phyloP scores from a whole-genome alignment of 192 early-diverging fungal genomes.

The Linderina pennispora region DNA sequence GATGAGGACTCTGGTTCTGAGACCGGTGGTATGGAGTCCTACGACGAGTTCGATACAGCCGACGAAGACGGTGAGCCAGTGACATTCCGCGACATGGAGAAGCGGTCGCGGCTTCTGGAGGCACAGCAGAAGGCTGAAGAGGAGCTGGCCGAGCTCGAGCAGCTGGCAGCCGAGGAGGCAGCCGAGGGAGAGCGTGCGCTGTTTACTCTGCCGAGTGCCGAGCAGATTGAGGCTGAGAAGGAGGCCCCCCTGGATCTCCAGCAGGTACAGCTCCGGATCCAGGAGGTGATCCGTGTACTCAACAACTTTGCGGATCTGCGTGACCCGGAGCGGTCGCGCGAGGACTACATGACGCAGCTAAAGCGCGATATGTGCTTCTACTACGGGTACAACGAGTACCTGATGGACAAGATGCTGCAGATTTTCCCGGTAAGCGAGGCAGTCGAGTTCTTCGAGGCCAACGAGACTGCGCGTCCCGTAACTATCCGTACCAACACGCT shows the following conservation, averaged over 20 bases:
- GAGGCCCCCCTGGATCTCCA: constrained; percentile 62
- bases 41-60: constrained; percentile 42
- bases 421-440: constrained; percentile 87
- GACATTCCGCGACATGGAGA: constrained; percentile 62
- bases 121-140: constrained; percentile 46
- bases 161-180: constrained; percentile 53
- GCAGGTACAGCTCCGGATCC: constrained; percentile 78
- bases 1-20: constrained; percentile 21
- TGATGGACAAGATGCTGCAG: constrained; percentile 88
- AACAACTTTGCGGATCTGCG: constrained; percentile 85
- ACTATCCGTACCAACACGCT: constrained; percentile 97
- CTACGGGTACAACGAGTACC: constrained; percentile 92
- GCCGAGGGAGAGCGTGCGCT: constrained; percentile 48
- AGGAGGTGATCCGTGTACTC: constrained; percentile 84
- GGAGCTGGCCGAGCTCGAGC: constrained; percentile 66
- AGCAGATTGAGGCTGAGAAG: constrained; percentile 59
- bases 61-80: constrained; percentile 16
- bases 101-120: constrained; percentile 58
- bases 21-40: constrained; percentile 29
- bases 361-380: constrained; percentile 86
- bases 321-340: constrained; percentile 62
- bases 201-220: constrained; percentile 55
- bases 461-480: constrained; percentile 92
- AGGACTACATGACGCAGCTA: constrained; percentile 83
- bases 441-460: constrained; percentile 98